Conservation (phyloP, 225 moss, liverwort and hornwort species). For the Climacium dendroides region DNA sequence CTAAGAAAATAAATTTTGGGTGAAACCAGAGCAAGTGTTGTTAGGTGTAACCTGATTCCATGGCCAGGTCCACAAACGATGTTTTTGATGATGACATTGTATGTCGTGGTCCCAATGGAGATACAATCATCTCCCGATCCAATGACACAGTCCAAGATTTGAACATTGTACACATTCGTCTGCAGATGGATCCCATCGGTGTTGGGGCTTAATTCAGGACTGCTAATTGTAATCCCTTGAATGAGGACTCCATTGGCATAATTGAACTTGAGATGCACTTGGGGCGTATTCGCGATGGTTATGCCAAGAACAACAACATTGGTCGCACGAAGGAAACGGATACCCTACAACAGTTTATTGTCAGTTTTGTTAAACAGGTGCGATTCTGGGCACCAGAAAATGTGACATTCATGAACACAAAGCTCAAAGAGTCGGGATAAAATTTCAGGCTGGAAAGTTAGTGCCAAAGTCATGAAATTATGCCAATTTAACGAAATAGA, state of each 20-base stretch:
- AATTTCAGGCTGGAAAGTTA: not conserved
- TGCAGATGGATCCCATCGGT: constrained; percentile 79
- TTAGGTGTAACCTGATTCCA: constrained; percentile 54
- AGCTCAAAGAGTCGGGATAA: not conserved
- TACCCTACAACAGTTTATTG: constrained; percentile 10
- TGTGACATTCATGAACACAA: not conserved
- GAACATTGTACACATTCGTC: constrained; percentile 29
- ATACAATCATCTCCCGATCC: constrained; percentile 72
- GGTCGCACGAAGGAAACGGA: constrained; percentile 34
- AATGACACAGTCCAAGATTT: constrained; percentile 35
- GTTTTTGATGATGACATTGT: constrained; percentile 20
- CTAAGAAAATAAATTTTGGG: too few species aligned
- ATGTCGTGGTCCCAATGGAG: constrained; percentile 47
- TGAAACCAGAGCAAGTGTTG: not conserved
- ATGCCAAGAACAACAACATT: constrained; percentile 24
- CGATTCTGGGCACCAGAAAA: not conserved
- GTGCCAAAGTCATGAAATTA: not conserved
- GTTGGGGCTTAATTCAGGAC: constrained; percentile 43
- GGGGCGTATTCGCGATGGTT: constrained; percentile 23
- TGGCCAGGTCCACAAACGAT: constrained; percentile 66
- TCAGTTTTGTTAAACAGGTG: not conserved
- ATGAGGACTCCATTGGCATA: not conserved
- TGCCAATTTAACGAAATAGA: not conserved
- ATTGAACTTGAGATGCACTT: constrained; percentile 49
- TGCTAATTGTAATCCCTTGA: constrained; percentile 17